Conservation (phyloP, 768 basidiomycete genomes). For the Rubroboletus pulcherrimus region DNA sequence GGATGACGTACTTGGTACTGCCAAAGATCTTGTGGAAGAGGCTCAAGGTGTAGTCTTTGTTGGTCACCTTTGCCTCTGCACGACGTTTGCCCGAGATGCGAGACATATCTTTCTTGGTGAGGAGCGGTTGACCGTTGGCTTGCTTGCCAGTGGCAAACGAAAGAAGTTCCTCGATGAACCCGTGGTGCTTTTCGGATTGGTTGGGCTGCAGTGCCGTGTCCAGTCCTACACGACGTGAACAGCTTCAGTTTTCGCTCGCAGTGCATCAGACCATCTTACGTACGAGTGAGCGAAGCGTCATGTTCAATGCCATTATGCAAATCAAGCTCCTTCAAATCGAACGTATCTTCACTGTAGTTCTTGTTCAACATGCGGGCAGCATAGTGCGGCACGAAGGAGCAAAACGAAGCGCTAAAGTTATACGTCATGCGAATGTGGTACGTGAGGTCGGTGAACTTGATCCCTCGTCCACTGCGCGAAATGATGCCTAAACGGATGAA, state of each 20-base stretch:
- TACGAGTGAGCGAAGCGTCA: constrained; percentile 34
- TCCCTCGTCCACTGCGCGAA: constrained; percentile 64
- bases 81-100: constrained; percentile 58
- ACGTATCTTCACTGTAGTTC: constrained; percentile 51
- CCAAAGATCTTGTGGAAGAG: constrained; percentile 61
- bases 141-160: constrained; percentile 58
- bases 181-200: constrained; percentile 50
- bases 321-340: constrained; percentile 65
- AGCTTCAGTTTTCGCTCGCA: background rate
- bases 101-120: constrained; percentile 61
- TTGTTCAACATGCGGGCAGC: constrained; percentile 56
- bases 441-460: constrained; percentile 52
- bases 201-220: constrained; percentile 45
- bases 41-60: constrained; percentile 54
- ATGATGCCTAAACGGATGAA: constrained; percentile 32
- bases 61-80: constrained; percentile 48
- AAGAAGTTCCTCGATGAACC: constrained; percentile 56
- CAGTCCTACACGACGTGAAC: constrained; percentile 40
- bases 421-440: constrained; percentile 50
- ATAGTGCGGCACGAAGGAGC: constrained; percentile 59
- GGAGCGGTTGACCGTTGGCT: constrained; percentile 38
- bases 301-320: constrained; percentile 60
- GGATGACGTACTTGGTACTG: constrained; percentile 55
- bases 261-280: background rate
- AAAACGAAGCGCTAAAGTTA: constrained; percentile 70